A percentile compares a stretch with the other conserved stretches of the same genome.
These are phyloP conservation scores for Epichloe gansuensis DNA, from an alignment of 2,329 filamentous ascomycete genomes.

Conservation along the genomic window DNA sequence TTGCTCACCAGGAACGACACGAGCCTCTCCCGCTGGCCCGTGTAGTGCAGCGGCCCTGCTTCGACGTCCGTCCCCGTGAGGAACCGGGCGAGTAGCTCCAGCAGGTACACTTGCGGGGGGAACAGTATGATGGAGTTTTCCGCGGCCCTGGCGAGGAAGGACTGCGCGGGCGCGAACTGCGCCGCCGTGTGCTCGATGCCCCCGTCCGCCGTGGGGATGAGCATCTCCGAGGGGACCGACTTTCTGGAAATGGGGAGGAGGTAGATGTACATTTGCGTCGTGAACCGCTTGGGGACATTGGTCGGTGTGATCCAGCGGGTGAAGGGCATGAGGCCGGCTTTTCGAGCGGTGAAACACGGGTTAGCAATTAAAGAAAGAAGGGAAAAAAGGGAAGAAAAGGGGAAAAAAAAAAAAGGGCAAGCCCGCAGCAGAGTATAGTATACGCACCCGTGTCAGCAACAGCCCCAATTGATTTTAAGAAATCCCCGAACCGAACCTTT, in stretches of 20 bases:
- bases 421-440: too few relatives aligned
- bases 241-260: constrained; percentile 50
- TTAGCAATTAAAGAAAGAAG: background rate
- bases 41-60: constrained; percentile 21
- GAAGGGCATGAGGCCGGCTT: constrained; percentile 60
- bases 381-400: background rate
- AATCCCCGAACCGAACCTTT: constrained; percentile 52
- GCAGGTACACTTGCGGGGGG: constrained; percentile 69
- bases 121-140: constrained; percentile 67
- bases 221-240: constrained; percentile 32
- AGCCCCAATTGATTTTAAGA: constrained; percentile 43
- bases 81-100: constrained; percentile 44
- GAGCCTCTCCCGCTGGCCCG: constrained; percentile 37
- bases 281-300: constrained; percentile 63
- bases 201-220: constrained; percentile 60
- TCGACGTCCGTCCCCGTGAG: constrained; percentile 22
- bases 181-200: constrained; percentile 57
- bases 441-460: constrained; percentile 50
- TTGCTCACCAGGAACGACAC: constrained; percentile 36
- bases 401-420: background rate
- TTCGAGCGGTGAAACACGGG: background rate
- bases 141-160: constrained; percentile 55
- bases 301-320: constrained; percentile 84
- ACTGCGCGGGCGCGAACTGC: constrained; percentile 54
- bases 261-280: constrained; percentile 95